phyloP scores from a whole-genome alignment of 2,329 filamentous ascomycete species.

The Apiospora malaysiana region DNA sequence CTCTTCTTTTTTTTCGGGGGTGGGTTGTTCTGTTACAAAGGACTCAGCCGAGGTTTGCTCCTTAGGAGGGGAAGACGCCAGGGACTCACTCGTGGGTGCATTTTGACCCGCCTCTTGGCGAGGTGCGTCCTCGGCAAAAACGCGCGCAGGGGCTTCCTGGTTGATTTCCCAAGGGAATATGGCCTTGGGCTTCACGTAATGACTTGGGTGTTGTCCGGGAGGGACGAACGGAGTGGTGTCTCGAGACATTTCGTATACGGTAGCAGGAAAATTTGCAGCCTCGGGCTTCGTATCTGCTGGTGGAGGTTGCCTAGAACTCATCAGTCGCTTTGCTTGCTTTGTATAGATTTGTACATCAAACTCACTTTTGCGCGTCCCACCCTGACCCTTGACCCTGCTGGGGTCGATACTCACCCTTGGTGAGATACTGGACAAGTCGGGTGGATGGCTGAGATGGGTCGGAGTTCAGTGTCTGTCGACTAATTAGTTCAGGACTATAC shows the following conservation, averaged over 20 bases:
- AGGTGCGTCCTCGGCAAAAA: constrained; percentile 65
- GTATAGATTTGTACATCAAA: constrained; percentile 14
- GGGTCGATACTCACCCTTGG: constrained; percentile 59
- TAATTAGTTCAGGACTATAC: constrained; percentile 26
- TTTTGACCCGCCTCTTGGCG: constrained; percentile 22
- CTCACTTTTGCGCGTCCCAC: constrained; percentile 63
- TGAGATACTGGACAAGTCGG: constrained; percentile 57
- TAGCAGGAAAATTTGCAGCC: constrained; percentile 79
- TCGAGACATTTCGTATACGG: constrained; percentile 83
- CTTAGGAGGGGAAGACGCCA: constrained; percentile 28
- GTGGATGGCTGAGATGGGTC: constrained; percentile 29
- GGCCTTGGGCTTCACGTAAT: constrained; percentile 62
- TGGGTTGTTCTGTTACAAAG: constrained; percentile 44
- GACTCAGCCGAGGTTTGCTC: constrained; percentile 39
- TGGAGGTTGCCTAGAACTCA: constrained; percentile 62
- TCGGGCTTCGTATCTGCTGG: constrained; percentile 77
- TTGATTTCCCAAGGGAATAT: constrained; percentile 92
- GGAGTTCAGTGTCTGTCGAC: constrained; percentile 28
- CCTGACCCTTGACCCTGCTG: constrained; percentile 44
- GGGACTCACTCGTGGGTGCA: constrained; percentile 29
- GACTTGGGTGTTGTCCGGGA: constrained; percentile 76
- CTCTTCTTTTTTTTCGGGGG: constrained; percentile 46
- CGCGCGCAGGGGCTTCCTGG: constrained; percentile 65
- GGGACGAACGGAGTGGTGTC: constrained; percentile 78
- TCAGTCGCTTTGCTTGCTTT: constrained; percentile 24